A percentile compares a stretch with the other conserved stretches of the same genome.
These are phyloP conservation scores for Amphirosellinia nigrospora DNA, from an alignment of 495 filamentous ascomycete species.

Conservation along the genomic window DNA sequence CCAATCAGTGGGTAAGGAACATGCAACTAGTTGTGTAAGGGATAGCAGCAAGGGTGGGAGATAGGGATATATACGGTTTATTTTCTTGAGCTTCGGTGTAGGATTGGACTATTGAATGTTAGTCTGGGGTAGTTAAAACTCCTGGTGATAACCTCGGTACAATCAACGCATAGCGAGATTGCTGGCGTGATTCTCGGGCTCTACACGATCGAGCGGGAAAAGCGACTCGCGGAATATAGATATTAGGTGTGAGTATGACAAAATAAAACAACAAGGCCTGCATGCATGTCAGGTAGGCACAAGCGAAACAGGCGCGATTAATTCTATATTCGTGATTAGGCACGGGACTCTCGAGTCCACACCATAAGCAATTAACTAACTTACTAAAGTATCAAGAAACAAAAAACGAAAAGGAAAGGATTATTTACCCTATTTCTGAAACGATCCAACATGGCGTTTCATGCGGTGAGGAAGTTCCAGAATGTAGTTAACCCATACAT, in stretches of 20 bases:
- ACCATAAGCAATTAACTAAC: neutral
- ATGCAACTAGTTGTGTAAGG: neutral
- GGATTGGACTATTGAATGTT: neutral
- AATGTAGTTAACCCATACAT: neutral
- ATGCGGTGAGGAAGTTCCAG: neutral
- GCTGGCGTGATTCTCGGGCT: too few species aligned
- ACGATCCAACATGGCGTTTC: neutral
- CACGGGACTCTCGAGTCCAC: neutral
- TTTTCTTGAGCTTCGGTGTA: neutral
- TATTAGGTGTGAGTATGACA: neutral
- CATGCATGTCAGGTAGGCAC: neutral
- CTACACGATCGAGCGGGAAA: too few species aligned
- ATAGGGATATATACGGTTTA: neutral
- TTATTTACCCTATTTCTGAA: constrained; percentile 1
- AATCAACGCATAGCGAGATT: too few species aligned
- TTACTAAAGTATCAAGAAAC: too few species aligned
- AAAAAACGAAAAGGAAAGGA: neutral
- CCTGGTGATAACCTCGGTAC: too few species aligned
- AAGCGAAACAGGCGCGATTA: neutral
- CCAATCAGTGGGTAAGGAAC: neutral
- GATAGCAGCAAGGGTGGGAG: neutral
- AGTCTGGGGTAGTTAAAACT: neutral
- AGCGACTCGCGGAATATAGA: neutral
- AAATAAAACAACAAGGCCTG: neutral
- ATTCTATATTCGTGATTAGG: too few species aligned